A percentile compares a stretch with the other conserved stretches of the same genome.
Conservation (phyloP, 192 early-diverging fungal species). For the Dissophora globulifera region DNA sequence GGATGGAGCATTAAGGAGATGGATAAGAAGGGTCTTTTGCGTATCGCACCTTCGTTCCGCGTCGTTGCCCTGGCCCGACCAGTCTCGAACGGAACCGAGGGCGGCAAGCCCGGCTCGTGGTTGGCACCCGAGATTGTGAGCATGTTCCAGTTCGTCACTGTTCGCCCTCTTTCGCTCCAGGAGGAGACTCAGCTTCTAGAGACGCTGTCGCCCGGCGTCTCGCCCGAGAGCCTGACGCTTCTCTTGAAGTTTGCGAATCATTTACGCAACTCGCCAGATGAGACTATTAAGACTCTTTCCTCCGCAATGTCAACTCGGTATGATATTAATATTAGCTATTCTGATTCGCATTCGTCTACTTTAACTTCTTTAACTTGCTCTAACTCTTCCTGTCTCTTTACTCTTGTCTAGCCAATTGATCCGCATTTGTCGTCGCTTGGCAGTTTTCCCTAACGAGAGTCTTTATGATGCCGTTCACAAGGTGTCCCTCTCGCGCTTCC, state of each 20-base stretch:
- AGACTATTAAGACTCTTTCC: constrained; percentile 66
- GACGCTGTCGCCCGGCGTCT: constrained; percentile 63
- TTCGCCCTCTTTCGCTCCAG: constrained; percentile 63
- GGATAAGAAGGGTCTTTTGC: constrained; percentile 59
- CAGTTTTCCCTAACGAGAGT: constrained; percentile 71
- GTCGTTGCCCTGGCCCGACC: constrained; percentile 76
- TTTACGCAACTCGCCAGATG: constrained; percentile 67
- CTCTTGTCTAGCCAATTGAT: constrained; percentile 68
- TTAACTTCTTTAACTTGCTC: neutral
- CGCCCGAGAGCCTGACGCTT: constrained; percentile 49
- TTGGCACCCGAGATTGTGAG: constrained; percentile 73
- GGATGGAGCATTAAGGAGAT: constrained; percentile 62
- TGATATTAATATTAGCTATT: neutral
- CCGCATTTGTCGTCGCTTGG: constrained; percentile 72
- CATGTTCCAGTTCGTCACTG: constrained; percentile 78
- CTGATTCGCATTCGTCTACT: neutral
- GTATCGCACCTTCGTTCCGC: constrained; percentile 79
- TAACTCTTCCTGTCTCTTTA: neutral
- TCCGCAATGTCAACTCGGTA: constrained; percentile 75
- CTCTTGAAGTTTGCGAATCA: constrained; percentile 69
- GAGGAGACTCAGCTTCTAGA: constrained; percentile 64
- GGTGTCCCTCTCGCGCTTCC: constrained; percentile 74
- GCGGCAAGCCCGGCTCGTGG: constrained; percentile 69
- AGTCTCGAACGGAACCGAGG: constrained; percentile 55
- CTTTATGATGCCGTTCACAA: constrained; percentile 71